Evolutionary conservation across 805 yeast species (phyloP).

Genomic region (Lachancea meyersii): DNA sequence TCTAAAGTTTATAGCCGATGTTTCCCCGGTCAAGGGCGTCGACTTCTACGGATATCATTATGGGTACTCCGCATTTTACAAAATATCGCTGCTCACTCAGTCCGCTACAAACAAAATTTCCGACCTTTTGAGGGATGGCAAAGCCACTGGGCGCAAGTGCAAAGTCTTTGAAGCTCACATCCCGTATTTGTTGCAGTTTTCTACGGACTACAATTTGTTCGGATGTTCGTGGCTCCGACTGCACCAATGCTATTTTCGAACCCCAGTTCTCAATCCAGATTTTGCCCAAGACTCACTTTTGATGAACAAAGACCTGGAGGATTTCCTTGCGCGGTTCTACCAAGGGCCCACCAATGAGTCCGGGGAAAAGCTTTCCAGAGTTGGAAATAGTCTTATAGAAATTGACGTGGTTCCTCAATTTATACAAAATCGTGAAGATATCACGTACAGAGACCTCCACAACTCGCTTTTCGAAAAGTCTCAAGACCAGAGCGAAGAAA

Average conservation of each 20-base stretch:
- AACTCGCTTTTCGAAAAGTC: slow-evolving; percentile 38
- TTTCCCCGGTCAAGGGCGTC: slow-evolving; percentile 61
- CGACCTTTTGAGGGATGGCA: slow-evolving; percentile 42
- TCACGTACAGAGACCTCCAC: slow-evolving; percentile 46
- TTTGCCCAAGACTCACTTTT: slow-evolving; percentile 27
- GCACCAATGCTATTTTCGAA: slow-evolving; percentile 44
- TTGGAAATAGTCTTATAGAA: slow-evolving; percentile 62
- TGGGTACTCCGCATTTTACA: slow-evolving; percentile 59
- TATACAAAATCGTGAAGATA: slow-evolving; percentile 48
- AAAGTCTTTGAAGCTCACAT: slow-evolving; percentile 77
- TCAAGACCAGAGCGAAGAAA: slow-evolving; percentile 13
- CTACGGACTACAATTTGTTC: slow-evolving; percentile 74
- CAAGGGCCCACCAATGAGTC: slow-evolving; percentile 16
- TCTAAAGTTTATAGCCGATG: slow-evolving; percentile 47
- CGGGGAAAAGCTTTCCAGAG: slow-evolving; percentile 37
- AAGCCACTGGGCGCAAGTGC: slow-evolving; percentile 32
- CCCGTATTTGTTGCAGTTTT: slow-evolving; percentile 68
- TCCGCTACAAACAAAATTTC: slow-evolving; percentile 49
- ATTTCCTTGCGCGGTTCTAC: slow-evolving; percentile 29
- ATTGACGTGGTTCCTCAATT: slow-evolving; percentile 59
- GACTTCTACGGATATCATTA: slow-evolving; percentile 82
- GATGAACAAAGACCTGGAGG: slow-evolving; percentile 31
- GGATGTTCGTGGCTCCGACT: slow-evolving; percentile 76
- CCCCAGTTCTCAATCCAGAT: slow-evolving; percentile 42
- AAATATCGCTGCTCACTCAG: slow-evolving; percentile 64